Evolutionary conservation across 2,329 filamentous ascomycete species (phyloP), one percentile per base, ranked within the genome.

Genomic region (Mollisia scopiformis): DNA sequence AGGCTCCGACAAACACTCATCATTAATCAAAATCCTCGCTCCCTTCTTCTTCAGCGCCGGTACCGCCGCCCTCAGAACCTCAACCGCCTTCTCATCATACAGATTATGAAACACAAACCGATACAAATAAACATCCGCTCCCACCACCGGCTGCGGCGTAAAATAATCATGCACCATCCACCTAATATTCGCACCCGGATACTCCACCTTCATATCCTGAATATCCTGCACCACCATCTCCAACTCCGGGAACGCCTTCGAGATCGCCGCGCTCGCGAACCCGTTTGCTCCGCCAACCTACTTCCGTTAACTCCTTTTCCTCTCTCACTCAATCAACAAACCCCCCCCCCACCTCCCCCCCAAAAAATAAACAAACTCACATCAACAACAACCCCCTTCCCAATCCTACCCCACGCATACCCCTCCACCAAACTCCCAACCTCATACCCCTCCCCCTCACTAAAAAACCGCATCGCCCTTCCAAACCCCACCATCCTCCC

Each of bases 361-460:
- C n/a, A n/a, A n/a, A n/a, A n/a, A n/a, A n/a, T n/a, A n/a, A n/a
- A n/a, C n/a, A 1, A 25, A 2, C 61, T 57, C 33, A 62, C 60
- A 56, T 62, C 60, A 6, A 62, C 60, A 1, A 62, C 56, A 33
- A 28, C 50, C 14, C 56, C 60, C 4, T 37, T 31, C 7, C 60
- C 60, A 28, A 59, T 16, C 16, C 33, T 47, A 25, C 21, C 57
- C 60, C 60, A 62, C 25, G 47, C 31, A 54, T 53, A 59, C 10
- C 52, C 53, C 33, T 82, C 73, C 1, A 84, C 76, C 23, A 86
- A 74, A 64, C 83, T 76, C 41, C 72, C 71, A 2, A 83, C 68
- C 62, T 83, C 80, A 63, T 83, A 84, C 0, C 83, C 83, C 62
- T 84, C 81, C 57, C 80, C 82, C 5, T 50, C 55, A 25, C 55